Percentiles rank a stretch among this genome's conserved stretches.
Conservation (phyloP, 176 grass and related monocot genomes). For the Raddia distichophylla region DNA sequence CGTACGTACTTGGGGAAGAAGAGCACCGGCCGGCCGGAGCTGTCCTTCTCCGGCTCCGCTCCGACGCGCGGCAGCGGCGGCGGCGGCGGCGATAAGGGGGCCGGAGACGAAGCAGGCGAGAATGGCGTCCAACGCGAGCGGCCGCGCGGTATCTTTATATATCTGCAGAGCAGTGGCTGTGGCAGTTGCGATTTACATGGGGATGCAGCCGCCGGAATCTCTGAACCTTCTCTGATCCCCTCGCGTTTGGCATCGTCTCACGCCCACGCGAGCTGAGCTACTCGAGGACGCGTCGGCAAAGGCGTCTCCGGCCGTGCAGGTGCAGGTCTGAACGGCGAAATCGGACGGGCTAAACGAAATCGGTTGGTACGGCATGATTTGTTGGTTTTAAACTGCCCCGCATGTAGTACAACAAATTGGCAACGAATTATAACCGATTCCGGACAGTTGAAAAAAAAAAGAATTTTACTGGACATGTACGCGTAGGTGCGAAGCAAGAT, state of each 20-base stretch:
- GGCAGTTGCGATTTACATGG: slow-evolving; percentile 27
- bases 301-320: not conserved
- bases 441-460: no score
- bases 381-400: no score
- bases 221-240: not conserved
- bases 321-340: slow-evolving; percentile 5
- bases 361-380: not conserved
- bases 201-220: slow-evolving; percentile 28
- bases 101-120: not conserved
- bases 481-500: no score
- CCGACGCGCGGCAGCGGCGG: slow-evolving; percentile 10
- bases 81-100: not conserved
- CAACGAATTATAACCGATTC: not conserved
- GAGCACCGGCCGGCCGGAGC: slow-evolving; percentile 30
- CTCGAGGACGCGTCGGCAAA: not conserved
- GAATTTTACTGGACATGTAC: no score
- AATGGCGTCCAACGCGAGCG: slow-evolving; percentile 1
- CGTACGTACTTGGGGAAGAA: not conserved
- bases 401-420: not conserved
- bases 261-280: no score
- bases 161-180: not conserved
- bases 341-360: not conserved
- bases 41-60: not conserved
- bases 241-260: not conserved
- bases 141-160: slow-evolving; percentile 11